Base-by-base conservation (phyloP, 192 early-diverging fungal genomes). In the Umbelopsis ramanniana region DNA sequence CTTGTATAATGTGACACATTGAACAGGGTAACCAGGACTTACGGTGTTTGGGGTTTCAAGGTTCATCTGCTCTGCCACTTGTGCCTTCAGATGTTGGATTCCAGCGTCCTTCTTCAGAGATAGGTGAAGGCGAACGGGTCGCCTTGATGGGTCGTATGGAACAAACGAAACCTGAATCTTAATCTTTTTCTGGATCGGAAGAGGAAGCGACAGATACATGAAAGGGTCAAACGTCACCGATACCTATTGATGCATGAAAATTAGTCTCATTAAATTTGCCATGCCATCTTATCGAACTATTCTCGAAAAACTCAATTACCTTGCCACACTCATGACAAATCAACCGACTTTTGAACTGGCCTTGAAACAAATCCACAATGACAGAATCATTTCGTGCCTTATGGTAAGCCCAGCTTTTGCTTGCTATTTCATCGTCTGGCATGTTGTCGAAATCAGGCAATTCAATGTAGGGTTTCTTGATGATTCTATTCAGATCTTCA, bases 191-290 rank as follows among this genome's bases (percentile, higher is more conserved):
- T 90, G 73, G 54, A 87, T 81, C 38, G 93, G 94, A 35, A 96
- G 77, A 7, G 93, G 92, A 21, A 96, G 79, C 9, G 89, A 88
- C 52, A 94, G 78, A 68, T 87, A 90, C 89, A 90, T 92, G 81
- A 89, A 93, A 9, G 93, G 93, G 68, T 96, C 93, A 76, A 94
- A 96, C 19, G 88, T 94, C 46, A 94, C 89, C 46, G 90, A 90
- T 19, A 84, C 73, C 74, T 85, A 70, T n/a, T 14, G 37, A 4
- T 43, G 11, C 40, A 68, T 71, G 2, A 71, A 37, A 21, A 40
- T 9, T 11, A 29, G 35, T 21, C 0, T 69, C 24, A 52, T 22
- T 43, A 43, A 43, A 43, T 9, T 50, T 29, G 2, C 15, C 2
- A 93, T 35, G 48, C 17, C n/a, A 6, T 70, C 73, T 29, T 2